Base-by-base conservation (phyloP, 768 basidiomycete species). In the Coprinopsis marcescibilis region DNA sequence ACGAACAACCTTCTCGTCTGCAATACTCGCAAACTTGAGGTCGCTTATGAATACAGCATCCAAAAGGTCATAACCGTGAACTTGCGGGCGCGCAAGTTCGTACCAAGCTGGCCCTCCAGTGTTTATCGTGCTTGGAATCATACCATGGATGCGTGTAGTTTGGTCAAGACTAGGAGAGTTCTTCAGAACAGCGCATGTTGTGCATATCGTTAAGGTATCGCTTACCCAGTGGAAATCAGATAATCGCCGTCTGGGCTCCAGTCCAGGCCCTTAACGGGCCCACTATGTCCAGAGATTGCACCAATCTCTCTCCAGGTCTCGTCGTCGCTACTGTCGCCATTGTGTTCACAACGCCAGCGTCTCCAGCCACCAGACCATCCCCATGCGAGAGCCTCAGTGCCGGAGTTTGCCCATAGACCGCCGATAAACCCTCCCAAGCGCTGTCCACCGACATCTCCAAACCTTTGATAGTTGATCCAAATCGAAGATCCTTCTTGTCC, bases 281-380 rank as follows among this genome's bases (percentile, higher is more conserved):
- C 86, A 30, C 70, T 79, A 60, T 98, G 96, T 0, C 95, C 96
- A n/a, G 76, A 78, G 39, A 92, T 70, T 0, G 90, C 92, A n/a
- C 79, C 76, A 2, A 74, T 61, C 58, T 95, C 89, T 30, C 58
- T 66, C 96, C 96, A 98, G 2, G 61, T 59, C 51, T 80, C 75
- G 21, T 57, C 52, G 0, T 56, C 51, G 30, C 57, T 55, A 6
- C 50, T 26, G 29, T 46, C 25, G 21, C 48, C 38, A 2, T 52
- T 52, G 50, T n/a, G n/a, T n/a, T n/a, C n/a, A n/a, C 77, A 77
- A 10, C 68, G 65, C 95, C 96, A 99, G 25, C 90, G 75, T 55
- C 95, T 76, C 85, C 90, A 94, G 1, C 90, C 87, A 25, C 96
- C 96, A 40, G 82, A 82, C 96, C 96, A 99, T 0, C 93, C 94